Base-by-base conservation (phyloP, 139 green algal genomes). In the Diplosphaera chodatii region DNA sequence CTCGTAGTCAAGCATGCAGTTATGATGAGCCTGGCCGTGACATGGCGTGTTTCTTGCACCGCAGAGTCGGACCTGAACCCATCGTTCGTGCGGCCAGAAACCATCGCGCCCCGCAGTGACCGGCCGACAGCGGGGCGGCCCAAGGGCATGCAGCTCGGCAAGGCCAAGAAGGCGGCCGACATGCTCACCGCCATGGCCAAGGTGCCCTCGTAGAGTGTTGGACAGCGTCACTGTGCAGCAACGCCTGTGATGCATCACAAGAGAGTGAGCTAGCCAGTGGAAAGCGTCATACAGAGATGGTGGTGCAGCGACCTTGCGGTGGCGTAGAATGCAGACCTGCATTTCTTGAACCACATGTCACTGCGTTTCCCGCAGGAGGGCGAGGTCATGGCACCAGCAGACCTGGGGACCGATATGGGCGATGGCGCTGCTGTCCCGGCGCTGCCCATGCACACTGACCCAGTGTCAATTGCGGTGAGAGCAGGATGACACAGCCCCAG, bases 131-230 rank as follows among this genome's bases (percentile, higher is more conserved):
- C 48, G 29, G 67, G 64, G 3, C 64, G 63, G 25, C 78, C 75
- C 28, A 88, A 88, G 73, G 83, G 83, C 74, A 88, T 88, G 83
- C 77, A 84, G 75, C 85, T 98, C 76, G 94, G 94, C 80, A 94
- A 94, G 80, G 74, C 80, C 37, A 91, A 93, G 83, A 87, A 87
- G 64, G 80, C 84, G 1, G 89, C 88, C 65, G 83, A 93, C 77
- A 89, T 98, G 69, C 64, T 99, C 73, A 92, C 96, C 48, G 48
- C 48, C 48, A 59, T 59, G 48, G 70, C 82, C 68, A 59, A 59
- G 48, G 48, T 48, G 37, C 37, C 10, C 37, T 48, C 10, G 37
- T 48, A 48, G 37, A 48, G 37, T 48, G 37, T 48, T 20, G 8
- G 8, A 6, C 37, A 20, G 37, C 10, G 37, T 48, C 37, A 48